Percentiles rank a stretch among this genome's conserved stretches.
These are phyloP conservation scores for Dactylella cylindrospora DNA, from an alignment of 2,329 filamentous ascomycete species.

Conservation along the genomic window DNA sequence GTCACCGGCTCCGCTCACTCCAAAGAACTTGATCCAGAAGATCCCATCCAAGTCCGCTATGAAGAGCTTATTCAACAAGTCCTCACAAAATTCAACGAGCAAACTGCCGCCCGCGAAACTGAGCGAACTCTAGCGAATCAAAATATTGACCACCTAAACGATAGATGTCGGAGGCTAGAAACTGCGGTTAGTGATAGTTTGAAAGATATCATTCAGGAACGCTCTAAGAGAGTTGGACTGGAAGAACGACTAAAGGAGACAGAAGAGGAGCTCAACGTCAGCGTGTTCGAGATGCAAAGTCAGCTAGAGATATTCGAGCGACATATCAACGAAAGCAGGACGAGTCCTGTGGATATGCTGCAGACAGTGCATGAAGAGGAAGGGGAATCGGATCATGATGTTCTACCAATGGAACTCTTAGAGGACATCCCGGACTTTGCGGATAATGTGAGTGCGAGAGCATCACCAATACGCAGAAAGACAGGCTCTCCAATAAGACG, in stretches of 20 bases:
- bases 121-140: constrained; percentile 33
- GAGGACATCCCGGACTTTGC: constrained; percentile 26
- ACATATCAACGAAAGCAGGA: constrained; percentile 36
- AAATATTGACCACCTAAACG: constrained; percentile 40
- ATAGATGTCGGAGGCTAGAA: constrained; percentile 37
- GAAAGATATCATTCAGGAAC: constrained; percentile 36
- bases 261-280: constrained; percentile 42
- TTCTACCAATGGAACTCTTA: constrained; percentile 32
- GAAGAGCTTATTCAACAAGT: constrained; percentile 35
- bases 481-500: constrained; percentile 7
- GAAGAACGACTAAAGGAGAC: constrained; percentile 40
- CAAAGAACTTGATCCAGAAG: constrained; percentile 20
- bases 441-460: no score
- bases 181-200: constrained; percentile 34
- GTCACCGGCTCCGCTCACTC: constrained; percentile 16
- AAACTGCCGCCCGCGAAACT: constrained; percentile 20
- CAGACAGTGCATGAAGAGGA: constrained; percentile 12
- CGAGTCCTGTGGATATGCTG: constrained; percentile 37
- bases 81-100: constrained; percentile 34
- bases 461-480: not conserved
- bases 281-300: constrained; percentile 38
- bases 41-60: constrained; percentile 35
- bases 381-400: not conserved
- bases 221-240: constrained; percentile 18
- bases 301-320: constrained; percentile 39